Conservation (phyloP, 2,329 filamentous ascomycete genomes). For the Xylariomycetidae sp. region DNA sequence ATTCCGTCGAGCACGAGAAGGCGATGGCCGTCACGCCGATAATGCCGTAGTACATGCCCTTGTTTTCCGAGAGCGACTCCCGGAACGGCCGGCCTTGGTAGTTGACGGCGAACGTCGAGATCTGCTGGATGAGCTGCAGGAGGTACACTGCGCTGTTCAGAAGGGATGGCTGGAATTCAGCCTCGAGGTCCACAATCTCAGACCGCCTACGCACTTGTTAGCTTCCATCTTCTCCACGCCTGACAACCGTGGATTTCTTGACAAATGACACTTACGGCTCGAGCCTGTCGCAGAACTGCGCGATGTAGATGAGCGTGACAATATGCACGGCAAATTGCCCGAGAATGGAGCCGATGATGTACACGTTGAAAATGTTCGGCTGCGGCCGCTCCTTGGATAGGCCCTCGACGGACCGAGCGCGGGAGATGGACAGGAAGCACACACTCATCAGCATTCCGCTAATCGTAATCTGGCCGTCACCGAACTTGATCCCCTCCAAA, state of each 20-base stretch:
- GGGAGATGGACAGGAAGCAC: constrained; percentile 97
- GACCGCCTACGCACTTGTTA: constrained; percentile 36
- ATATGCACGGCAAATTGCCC: constrained; percentile 97
- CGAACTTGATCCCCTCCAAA: constrained; percentile 97
- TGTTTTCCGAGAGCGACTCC: constrained; percentile 91
- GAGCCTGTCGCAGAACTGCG: constrained; percentile 76
- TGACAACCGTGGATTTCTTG: no score
- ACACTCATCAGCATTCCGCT: constrained; percentile 99
- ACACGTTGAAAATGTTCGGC: constrained; percentile 97
- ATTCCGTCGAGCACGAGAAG: constrained; percentile 91
- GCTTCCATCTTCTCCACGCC: no score
- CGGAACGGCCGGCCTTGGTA: constrained; percentile 98
- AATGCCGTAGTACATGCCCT: constrained; percentile 96
- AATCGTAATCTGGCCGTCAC: constrained; percentile 96
- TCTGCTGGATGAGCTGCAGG: constrained; percentile 95
- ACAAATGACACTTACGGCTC: constrained; percentile 66
- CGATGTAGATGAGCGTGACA: constrained; percentile 87
- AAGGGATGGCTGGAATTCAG: constrained; percentile 86
- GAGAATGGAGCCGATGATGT: constrained; percentile 96
- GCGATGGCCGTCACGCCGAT: constrained; percentile 83
- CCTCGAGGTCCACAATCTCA: constrained; percentile 76
- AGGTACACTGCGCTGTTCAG: constrained; percentile 97
- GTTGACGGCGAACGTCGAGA: constrained; percentile 98
- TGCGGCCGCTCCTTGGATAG: constrained; percentile 96
- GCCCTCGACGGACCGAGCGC: constrained; percentile 89